Base-by-base conservation (phyloP, 2,329 filamentous ascomycete genomes). In the Aspergillus fumigatus region DNA sequence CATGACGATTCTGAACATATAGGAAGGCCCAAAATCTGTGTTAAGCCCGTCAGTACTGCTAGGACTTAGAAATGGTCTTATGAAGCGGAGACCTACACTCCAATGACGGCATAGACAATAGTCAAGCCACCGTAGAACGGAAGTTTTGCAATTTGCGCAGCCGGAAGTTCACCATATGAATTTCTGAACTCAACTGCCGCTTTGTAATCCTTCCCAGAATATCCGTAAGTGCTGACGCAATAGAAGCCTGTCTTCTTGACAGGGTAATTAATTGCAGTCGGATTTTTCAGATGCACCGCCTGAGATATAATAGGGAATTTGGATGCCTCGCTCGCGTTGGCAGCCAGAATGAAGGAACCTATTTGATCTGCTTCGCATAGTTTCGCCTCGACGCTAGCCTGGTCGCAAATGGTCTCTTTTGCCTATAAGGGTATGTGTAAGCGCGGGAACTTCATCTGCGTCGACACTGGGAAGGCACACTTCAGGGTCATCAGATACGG, bases 101-200 rank as follows among this genome's bases (percentile, higher is more conserved):
- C 87, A 63, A 97, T 84, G 21, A 97, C 83, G 51, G 92, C 92
- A 75, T 99, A 99, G 32, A 96, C 85, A 61, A 99, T 92, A 0
- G 92, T 93, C 64, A 97, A 86, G 56, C 89, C 93, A 49, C 93
- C 94, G 69, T 99, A 99, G 73, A 99, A 99, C 2, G 94, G 93
- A 57, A 99, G 81, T 75, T 99, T 99, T 21, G 95, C 89, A 63
- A 99, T 97, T 73, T 99, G 93, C 1, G 92, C 92, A 7, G 92
- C 94, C 4, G 92, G 90, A 55, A 99, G 86, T 79, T 99, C 93
- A 70, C 94, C 94, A 70, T 95, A 99, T 2, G 94, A 89, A 74
- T 99, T 97, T 60, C 92, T 87, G 74, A 97, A 99, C 67, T 94
- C 92, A 47, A 94, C 88, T 14, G 94, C 84, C 7, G 88, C 92